These are phyloP conservation scores for Mollisia scopiformis DNA, from an alignment of 2,329 filamentous ascomycete species.

Conservation along the genomic window DNA sequence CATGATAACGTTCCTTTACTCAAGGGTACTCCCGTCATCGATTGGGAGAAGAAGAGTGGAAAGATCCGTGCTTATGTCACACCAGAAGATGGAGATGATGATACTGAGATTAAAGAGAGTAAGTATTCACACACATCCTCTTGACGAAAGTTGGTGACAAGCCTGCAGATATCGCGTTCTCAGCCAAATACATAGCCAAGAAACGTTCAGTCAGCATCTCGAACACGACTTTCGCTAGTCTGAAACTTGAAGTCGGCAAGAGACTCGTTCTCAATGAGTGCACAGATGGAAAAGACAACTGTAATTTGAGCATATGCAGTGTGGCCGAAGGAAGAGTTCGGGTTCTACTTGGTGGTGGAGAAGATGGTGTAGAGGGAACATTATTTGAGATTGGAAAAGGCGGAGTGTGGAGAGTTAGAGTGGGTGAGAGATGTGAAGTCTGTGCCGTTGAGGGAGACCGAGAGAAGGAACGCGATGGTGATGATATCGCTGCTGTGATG, in stretches of 20 bases:
- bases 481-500: not conserved
- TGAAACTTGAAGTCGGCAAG: not conserved
- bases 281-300: not conserved
- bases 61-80: slow-evolving; percentile 17
- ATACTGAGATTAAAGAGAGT: slow-evolving; percentile 27
- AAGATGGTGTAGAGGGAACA: not conserved
- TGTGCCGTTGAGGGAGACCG: not conserved
- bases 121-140: slow-evolving; percentile 4
- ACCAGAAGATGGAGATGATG: slow-evolving; percentile 7
- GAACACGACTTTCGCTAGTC: not conserved
- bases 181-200: slow-evolving; percentile 14
- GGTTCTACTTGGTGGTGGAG: not conserved
- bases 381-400: not conserved
- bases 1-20: not conserved
- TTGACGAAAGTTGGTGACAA: not conserved
- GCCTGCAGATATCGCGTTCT: slow-evolving; percentile 28
- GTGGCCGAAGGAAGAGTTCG: not conserved
- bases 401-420: not conserved
- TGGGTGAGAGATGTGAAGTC: not conserved
- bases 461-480: not conserved
- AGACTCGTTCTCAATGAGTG: not conserved
- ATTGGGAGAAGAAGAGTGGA: slow-evolving; percentile 26
- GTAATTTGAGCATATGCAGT: not conserved
- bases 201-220: not conserved
- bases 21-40: not conserved